These are phyloP conservation scores for Cylindrodendrum hubeiense DNA, from an alignment of 2,329 filamentous ascomycete genomes.

Conservation along the genomic window DNA sequence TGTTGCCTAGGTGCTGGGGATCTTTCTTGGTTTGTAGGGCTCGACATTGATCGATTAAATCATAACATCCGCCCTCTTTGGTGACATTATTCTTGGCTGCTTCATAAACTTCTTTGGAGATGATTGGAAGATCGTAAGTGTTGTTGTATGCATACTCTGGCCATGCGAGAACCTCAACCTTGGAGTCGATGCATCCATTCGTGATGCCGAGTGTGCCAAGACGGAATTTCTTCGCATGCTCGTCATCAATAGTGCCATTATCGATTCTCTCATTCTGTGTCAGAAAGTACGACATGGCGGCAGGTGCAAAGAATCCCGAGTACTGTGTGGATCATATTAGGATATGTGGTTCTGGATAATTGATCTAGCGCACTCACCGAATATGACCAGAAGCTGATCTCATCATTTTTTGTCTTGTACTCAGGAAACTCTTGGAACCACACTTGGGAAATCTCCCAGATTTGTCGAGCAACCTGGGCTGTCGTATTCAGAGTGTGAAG, in stretches of 20 bases:
- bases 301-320: constrained; percentile 75
- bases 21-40: constrained; percentile 46
- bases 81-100: constrained; percentile 24
- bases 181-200: constrained; percentile 74
- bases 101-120: constrained; percentile 57
- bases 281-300: constrained; percentile 67
- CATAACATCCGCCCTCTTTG: constrained; percentile 59
- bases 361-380: constrained; percentile 47
- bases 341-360: fast-evolving
- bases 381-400: constrained; percentile 74
- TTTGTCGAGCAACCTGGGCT: constrained; percentile 62
- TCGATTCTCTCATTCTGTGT: constrained; percentile 65
- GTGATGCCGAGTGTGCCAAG: constrained; percentile 74
- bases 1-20: constrained; percentile 53
- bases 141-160: constrained; percentile 70
- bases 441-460: constrained; percentile 73
- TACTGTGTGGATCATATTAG: constrained; percentile 52
- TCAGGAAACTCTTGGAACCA: constrained; percentile 68
- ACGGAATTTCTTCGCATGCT: constrained; percentile 59
- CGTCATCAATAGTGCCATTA: constrained; percentile 27
- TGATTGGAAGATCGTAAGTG: constrained; percentile 71
- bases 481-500: constrained; percentile 57
- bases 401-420: constrained; percentile 61
- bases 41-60: constrained; percentile 64
- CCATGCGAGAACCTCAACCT: constrained; percentile 67